phyloP scores from a whole-genome alignment of 139 green algal species.

The Deuterostichococcus epilithicus region DNA sequence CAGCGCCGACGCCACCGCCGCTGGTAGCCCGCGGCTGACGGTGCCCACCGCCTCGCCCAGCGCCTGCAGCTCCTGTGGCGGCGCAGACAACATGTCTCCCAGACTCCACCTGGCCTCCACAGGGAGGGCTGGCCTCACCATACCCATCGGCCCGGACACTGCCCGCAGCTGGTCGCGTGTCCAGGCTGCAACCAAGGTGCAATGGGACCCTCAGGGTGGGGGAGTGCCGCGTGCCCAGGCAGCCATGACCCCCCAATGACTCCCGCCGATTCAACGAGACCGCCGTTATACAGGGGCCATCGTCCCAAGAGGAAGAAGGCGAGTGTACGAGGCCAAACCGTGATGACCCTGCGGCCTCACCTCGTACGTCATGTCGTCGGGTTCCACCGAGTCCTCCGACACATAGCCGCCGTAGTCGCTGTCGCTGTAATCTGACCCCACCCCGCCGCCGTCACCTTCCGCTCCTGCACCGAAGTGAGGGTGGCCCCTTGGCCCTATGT shows the following conservation, averaged over 20 bases:
- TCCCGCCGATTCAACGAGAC: too few species aligned
- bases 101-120: too few species aligned
- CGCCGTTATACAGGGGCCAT: too few species aligned
- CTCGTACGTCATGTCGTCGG: constrained; percentile 42
- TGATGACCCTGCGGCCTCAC: background rate
- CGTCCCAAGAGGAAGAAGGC: background rate
- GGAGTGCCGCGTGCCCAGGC: background rate
- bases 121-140: too few species aligned
- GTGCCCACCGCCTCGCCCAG: constrained; percentile 43
- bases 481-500: too few species aligned
- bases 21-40: constrained; percentile 21
- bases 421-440: background rate
- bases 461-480: too few species aligned
- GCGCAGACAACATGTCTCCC: background rate
- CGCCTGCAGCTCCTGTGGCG: constrained; percentile 16
- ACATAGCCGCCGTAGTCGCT: background rate
- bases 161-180: too few species aligned
- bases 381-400: constrained; percentile 20
- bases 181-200: too few species aligned
- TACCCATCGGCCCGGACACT: too few species aligned
- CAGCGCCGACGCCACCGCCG: constrained; percentile 17
- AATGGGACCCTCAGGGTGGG: too few species aligned
- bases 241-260: too few species aligned
- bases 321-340: background rate
- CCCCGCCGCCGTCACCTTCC: background rate